Base-by-base conservation (phyloP, 176 grass and related monocot genomes). In the Eragrostis nindensis region DNA sequence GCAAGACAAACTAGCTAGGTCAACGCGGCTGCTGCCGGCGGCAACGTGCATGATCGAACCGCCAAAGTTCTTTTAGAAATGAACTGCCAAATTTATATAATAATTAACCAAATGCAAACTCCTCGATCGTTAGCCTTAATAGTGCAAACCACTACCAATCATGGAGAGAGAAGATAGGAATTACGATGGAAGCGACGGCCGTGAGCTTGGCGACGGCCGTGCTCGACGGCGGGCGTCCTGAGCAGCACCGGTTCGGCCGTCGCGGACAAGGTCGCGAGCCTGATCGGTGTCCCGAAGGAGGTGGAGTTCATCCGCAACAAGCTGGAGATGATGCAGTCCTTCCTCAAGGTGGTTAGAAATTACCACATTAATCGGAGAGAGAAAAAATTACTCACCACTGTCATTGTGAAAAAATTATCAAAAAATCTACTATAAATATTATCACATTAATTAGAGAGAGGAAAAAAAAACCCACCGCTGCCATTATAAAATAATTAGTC, bases 301-400 rank as follows among this genome's bases (percentile, higher is more conserved):
- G 70, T 74, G 40, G 61, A 80, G 25, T 86, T 86, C 77, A 80
- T 80, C 77, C 84, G 84, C 61, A 26, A 32, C 49, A 69, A 86
- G 84, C 70, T 86, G 69, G 77, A 80, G 61, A 86, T 86, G 84
- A 86, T 86, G 84, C 77, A 39, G 22, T 43, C 81, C 0, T 83
- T 68, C 71, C 81, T 83, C 62, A 29, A 1, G 62, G 39, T 59
- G 62, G 48, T n/a, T n/a, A n/a, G n/a, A n/a, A n/a, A n/a, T n/a
- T n/a, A n/a, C n/a, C n/a, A n/a, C n/a, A n/a, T n/a, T n/a, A n/a
- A n/a, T n/a, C n/a, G n/a, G n/a, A n/a, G n/a, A n/a, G n/a, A n/a
- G n/a, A n/a, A n/a, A n/a, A n/a, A n/a, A n/a, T n/a, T n/a, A n/a
- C n/a, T n/a, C n/a, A n/a, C n/a, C n/a, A n/a, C n/a, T n/a, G n/a